These are phyloP conservation scores for Teratosphaeriaceae sp. DNA, from an alignment of 2,329 filamentous ascomycete species.

Conservation along the genomic window DNA sequence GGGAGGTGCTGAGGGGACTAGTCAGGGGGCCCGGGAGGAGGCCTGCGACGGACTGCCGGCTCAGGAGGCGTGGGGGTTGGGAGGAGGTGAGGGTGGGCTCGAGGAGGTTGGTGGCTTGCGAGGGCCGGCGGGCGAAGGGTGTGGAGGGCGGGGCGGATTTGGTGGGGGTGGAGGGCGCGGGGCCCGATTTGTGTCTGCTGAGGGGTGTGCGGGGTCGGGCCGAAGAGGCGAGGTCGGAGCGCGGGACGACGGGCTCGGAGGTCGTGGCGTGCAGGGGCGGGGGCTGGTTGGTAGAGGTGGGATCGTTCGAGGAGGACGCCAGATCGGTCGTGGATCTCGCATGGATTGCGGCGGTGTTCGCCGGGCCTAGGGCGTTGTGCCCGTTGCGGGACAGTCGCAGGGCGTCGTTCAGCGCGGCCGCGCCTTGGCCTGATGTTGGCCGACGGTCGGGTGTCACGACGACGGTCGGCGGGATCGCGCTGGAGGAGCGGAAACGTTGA, in stretches of 20 bases:
- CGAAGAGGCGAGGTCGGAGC: constrained; percentile 12
- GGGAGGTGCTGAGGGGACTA: constrained; percentile 52
- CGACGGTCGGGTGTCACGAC: constrained; percentile 15
- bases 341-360: constrained; percentile 26
- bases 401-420: constrained; percentile 6
- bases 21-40: constrained; percentile 55
- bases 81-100: constrained; percentile 12
- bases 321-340: constrained; percentile 17
- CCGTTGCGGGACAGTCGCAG: constrained; percentile 3
- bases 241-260: constrained; percentile 25
- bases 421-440: constrained; percentile 1
- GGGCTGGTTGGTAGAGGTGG: constrained; percentile 3
- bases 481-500: constrained; percentile 12
- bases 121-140: constrained; percentile 1
- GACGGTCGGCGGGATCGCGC: constrained; percentile 15
- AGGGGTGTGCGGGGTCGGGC: constrained; percentile 21
- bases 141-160: constrained; percentile 6
- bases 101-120: constrained; percentile 10
- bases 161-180: constrained; percentile 4
- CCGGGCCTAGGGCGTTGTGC: constrained; percentile 12
- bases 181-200: constrained; percentile 14
- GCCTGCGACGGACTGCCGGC: constrained; percentile 44
- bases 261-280: constrained; percentile 32
- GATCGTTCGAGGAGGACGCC: constrained; percentile 9
- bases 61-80: constrained; percentile 33